Evolutionary conservation across 1,139 yeast genomes (phyloP).

Genomic region (Williopsis jadinii): DNA sequence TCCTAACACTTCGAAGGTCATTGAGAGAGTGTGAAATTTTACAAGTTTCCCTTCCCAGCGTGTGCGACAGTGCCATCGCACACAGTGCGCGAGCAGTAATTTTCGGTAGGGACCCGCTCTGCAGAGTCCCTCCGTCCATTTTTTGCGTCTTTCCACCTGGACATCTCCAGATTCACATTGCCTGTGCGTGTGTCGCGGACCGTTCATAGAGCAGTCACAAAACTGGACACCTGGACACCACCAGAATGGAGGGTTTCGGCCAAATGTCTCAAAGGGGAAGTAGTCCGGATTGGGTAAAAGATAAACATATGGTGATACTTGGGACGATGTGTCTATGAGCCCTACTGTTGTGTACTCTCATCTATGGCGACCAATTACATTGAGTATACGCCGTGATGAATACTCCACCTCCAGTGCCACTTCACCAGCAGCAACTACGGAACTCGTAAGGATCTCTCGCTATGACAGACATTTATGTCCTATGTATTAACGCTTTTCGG

Average conservation of each 20-base stretch:
- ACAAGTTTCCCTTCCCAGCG: not conserved
- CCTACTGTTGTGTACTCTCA: too few species aligned
- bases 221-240: too few species aligned
- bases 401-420: slow-evolving; percentile 16
- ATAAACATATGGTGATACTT: too few species aligned
- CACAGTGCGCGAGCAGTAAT: not conserved
- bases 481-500: too few species aligned
- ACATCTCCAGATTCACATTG: not conserved
- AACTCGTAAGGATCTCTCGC: slow-evolving; percentile 12
- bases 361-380: not conserved
- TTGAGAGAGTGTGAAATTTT: slow-evolving; percentile 1
- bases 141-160: too few species aligned
- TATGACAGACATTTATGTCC: not conserved
- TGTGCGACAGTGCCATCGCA: not conserved
- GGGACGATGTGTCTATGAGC: too few species aligned
- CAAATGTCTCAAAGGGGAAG: too few species aligned
- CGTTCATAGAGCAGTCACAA: not conserved
- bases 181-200: not conserved
- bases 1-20: not conserved
- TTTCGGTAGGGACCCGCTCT: too few species aligned
- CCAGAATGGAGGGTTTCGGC: too few species aligned
- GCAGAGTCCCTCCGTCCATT: too few species aligned
- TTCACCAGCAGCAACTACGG: slow-evolving; percentile 14
- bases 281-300: too few species aligned
- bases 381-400: not conserved